phyloP scores from a whole-genome alignment of 2,329 filamentous ascomycete genomes.

The Penicillium sp. region DNA sequence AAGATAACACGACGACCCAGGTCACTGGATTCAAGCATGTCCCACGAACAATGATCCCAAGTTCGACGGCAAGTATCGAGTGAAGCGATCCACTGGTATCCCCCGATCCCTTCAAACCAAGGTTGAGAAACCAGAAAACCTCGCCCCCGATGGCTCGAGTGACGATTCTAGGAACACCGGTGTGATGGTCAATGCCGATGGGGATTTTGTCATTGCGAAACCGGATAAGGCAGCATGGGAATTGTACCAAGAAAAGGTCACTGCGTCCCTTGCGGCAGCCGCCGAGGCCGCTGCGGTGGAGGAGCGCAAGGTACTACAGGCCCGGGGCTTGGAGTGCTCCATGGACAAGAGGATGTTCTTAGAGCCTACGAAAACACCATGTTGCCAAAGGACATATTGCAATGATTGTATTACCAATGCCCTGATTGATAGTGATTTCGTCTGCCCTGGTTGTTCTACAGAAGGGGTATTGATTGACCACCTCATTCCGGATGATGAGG shows the following conservation, averaged over 20 bases:
- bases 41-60: constrained; percentile 98
- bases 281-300: constrained; percentile 70
- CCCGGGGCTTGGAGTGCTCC: constrained; percentile 82
- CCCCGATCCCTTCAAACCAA: constrained; percentile 92
- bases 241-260: constrained; percentile 90
- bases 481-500: constrained; percentile 74
- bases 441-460: constrained; percentile 85
- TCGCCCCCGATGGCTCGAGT: constrained; percentile 66
- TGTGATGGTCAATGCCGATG: constrained; percentile 96
- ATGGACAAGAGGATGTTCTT: constrained; percentile 98
- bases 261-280: constrained; percentile 74
- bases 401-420: constrained; percentile 99
- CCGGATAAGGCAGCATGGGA: constrained; percentile 96
- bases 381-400: constrained; percentile 97
- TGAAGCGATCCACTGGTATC: constrained; percentile 95
- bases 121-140: constrained; percentile 78
- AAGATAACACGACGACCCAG: constrained; percentile 34
- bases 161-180: constrained; percentile 79
- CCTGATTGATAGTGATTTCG: constrained; percentile 95
- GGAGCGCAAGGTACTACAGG: constrained; percentile 79
- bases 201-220: constrained; percentile 93
- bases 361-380: constrained; percentile 98
- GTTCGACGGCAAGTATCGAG: constrained; percentile 85
- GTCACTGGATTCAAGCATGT: constrained; percentile 98
- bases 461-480: constrained; percentile 92